Percentiles rank a stretch among this genome's conserved stretches.
Evolutionary conservation across 805 yeast species (phyloP).

Genomic region (Schizosaccharomyces osmophilus): DNA sequence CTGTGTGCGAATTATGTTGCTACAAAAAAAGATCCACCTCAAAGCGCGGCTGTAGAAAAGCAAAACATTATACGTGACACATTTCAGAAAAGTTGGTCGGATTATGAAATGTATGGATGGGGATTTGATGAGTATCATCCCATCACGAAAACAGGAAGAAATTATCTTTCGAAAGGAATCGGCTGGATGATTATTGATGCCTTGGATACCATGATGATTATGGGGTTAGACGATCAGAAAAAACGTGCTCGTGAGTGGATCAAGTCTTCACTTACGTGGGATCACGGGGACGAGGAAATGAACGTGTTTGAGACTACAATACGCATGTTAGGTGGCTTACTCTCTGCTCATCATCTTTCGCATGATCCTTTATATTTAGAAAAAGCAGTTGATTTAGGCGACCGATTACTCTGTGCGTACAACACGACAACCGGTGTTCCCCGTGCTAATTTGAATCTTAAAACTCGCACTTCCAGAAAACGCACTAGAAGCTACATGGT

Average conservation of each 20-base stretch:
- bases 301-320: slow-evolving; percentile 86
- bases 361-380: slow-evolving; percentile 44
- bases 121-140: slow-evolving; percentile 64
- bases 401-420: slow-evolving; percentile 45
- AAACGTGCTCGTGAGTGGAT: slow-evolving; percentile 52
- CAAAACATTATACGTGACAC: slow-evolving; percentile 15
- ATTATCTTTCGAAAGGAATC: slow-evolving; percentile 58
- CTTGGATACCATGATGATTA: slow-evolving; percentile 54
- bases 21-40: not conserved
- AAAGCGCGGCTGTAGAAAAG: not conserved
- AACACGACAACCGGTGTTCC: slow-evolving; percentile 47
- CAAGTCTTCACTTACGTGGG: slow-evolving; percentile 37
- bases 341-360: slow-evolving; percentile 55
- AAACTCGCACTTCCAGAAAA: slow-evolving; percentile 32
- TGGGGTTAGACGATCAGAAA: slow-evolving; percentile 42
- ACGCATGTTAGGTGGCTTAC: slow-evolving; percentile 78
- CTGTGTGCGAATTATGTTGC: too few relatives aligned
- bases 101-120: slow-evolving; percentile 56
- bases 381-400: slow-evolving; percentile 59
- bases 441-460: slow-evolving; percentile 50
- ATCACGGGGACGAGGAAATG: slow-evolving; percentile 40
- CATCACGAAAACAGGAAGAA: slow-evolving; percentile 30
- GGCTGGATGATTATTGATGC: slow-evolving; percentile 90
- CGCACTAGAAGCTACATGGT: slow-evolving; percentile 35
- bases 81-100: slow-evolving; percentile 53